phyloP scores from a whole-genome alignment of 768 basidiomycete species.

The Leccinum olivaceopallidum region DNA sequence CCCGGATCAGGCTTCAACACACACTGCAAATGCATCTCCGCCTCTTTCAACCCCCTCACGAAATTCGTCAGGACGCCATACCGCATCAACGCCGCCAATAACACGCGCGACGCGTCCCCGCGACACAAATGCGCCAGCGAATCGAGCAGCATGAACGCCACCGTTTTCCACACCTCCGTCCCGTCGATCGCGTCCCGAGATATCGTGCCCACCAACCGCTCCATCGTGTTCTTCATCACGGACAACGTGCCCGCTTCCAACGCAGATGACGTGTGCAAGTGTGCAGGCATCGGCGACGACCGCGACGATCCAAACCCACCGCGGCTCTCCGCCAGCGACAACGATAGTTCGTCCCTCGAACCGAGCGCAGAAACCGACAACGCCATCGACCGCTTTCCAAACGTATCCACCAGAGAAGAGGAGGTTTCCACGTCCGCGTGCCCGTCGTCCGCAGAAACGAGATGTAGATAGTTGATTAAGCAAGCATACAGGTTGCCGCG shows the following conservation, averaged over 20 bases:
- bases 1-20: slow-evolving; percentile 91
- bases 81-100: slow-evolving; percentile 58
- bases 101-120: slow-evolving; percentile 63
- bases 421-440: slow-evolving; percentile 12
- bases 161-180: slow-evolving; percentile 95
- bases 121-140: slow-evolving; percentile 73
- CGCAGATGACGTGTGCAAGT: slow-evolving; percentile 1
- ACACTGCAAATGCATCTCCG: slow-evolving; percentile 69
- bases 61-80: slow-evolving; percentile 83
- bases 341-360: slow-evolving; percentile 41
- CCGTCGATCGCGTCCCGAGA: slow-evolving; percentile 94
- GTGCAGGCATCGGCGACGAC: slow-evolving; percentile 19
- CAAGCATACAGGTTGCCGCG: slow-evolving; percentile 95
- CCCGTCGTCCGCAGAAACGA: slow-evolving; percentile 38
- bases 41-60: slow-evolving; percentile 80
- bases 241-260: slow-evolving; percentile 65
- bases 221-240: slow-evolving; percentile 66
- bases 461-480: slow-evolving; percentile 85
- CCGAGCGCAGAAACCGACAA: slow-evolving; percentile 37
- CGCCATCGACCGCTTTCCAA: slow-evolving; percentile 29
- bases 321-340: slow-evolving; percentile 40
- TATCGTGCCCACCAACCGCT: slow-evolving; percentile 69
- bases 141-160: slow-evolving; percentile 90
- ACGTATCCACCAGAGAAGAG: slow-evolving; percentile 11
- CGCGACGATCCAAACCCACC: slow-evolving; percentile 20